Base-by-base conservation (phyloP, 1,284 basidiomycete genomes). In the Naganishia cerealis region DNA sequence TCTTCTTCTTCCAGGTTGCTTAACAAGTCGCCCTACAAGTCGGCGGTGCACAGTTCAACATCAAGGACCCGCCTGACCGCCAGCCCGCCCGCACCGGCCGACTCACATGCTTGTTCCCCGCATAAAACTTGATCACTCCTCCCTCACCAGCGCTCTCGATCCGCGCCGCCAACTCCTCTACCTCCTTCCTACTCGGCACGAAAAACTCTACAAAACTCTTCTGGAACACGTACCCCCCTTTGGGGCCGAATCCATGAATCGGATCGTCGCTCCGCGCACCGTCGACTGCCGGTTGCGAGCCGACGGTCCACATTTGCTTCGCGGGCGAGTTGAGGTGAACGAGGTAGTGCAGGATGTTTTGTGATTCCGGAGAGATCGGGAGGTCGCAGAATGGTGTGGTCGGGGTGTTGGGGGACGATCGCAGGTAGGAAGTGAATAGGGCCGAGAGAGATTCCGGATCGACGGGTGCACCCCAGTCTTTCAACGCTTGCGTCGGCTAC, bases 121-220 rank as follows among this genome's bases (percentile, higher is more conserved):
- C 94, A 78, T 94, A 93, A 79, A 88, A 93, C 75, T 90, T 89
- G 53, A 96, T 85, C 52, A 65, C 67, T 84, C 84, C 86, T 18
- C 87, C 88, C 29, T 84, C 78, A 0, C 87, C 87, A 16, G 83
- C 80, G 67, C 82, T 81, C 50, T 83, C 76, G 0, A 91, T 85
- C 72, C 83, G 85, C 68, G 81, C 76, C 76, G 88, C 86, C 46
- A 97, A 84, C 67, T 74, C 76, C 46, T 87, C 83, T 26, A 96
- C 86, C 71, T 90, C 87, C 21, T 83, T 78, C 68, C 81, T 75
- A 57, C 85, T 84, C 7, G 74, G 76, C 48, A 90, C 90, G 77
- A 99, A 99, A 78, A 98, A 95, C 81, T 99, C 95, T 7, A 98
- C 93, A 77, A 98, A 99, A 4, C 90, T 86, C 81, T 99, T 99